These are phyloP conservation scores for Terfezia boudieri DNA, from an alignment of 495 filamentous ascomycete species.

Conservation along the genomic window DNA sequence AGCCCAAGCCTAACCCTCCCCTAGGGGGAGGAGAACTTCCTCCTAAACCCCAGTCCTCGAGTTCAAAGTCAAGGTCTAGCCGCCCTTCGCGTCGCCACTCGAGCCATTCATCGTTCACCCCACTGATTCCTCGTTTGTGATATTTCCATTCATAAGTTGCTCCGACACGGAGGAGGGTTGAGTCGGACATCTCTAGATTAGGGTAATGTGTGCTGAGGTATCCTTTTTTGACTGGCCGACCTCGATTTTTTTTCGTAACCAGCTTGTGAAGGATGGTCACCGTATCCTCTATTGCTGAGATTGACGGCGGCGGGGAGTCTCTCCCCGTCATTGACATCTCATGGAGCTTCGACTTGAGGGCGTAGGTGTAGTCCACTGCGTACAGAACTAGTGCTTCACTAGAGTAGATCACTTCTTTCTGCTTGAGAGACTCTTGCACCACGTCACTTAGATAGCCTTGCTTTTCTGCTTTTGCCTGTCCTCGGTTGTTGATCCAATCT, in stretches of 20 bases:
- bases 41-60: slow-evolving; percentile 4
- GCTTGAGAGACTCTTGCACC: slow-evolving; percentile 5
- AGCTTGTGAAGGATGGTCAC: slow-evolving; percentile 13
- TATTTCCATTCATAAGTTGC: slow-evolving; percentile 13
- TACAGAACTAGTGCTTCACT: slow-evolving; percentile 16
- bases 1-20: no score
- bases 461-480: slow-evolving; percentile 3
- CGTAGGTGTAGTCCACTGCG: slow-evolving; percentile 14
- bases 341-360: slow-evolving; percentile 9
- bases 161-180: slow-evolving; percentile 12
- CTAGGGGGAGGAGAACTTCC: no score
- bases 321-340: slow-evolving; percentile 3
- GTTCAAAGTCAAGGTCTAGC: slow-evolving; percentile 8
- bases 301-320: background rate
- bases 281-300: slow-evolving; percentile 6
- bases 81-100: slow-evolving; percentile 15
- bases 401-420: slow-evolving; percentile 17
- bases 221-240: slow-evolving; percentile 14
- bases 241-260: slow-evolving; percentile 10
- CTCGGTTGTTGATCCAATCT: slow-evolving; percentile 11
- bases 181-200: slow-evolving; percentile 10
- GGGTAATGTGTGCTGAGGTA: slow-evolving; percentile 15
- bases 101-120: slow-evolving; percentile 19
- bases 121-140: slow-evolving; percentile 10
- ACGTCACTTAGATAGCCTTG: background rate